Base-by-base conservation (phyloP, 176 grass and related monocot species). In the sorghum (Sorghum bicolor) region DNA sequence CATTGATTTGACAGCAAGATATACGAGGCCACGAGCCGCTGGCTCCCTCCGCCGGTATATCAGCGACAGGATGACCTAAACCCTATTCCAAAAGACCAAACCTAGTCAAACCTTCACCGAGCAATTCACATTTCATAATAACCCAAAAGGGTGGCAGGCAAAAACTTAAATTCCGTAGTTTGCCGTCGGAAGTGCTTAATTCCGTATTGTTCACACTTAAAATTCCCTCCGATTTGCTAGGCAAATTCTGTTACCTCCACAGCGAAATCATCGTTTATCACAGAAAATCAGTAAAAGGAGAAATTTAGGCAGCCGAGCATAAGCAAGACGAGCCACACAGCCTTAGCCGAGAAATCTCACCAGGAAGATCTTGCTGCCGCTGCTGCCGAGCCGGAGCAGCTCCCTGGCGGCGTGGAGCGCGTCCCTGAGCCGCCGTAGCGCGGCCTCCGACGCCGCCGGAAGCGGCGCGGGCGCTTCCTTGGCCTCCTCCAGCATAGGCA, bases 301-400 rank as follows among this genome's bases (percentile, higher is more conserved):
- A 67, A 89, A 78, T 38, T 80, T 37, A 67, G 76, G 37, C 15
- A 25, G 39, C n/a, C 37, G 33, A 5, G 33, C 3, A 1, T 12
- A 79, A 53, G 69, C 29, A 76, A 62, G 74, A 7, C 28, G 40
- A 44, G 65, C 5, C 60, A 63, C 25, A 72, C 32, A 76, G 26
- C 36, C 72, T 34, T 37, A 78, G 66, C 60, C 37, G 36, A 78
- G 44, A 83, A 60, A 71, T 41, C 91, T 39, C 89, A 98, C 96
- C 93, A 98, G 77, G 86, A 90, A 96, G 77, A 98, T 95, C 91
- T 94, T 98, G 85, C 96, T 98, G 20, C 96, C 96, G 77, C 80
- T 86, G 87, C 74, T 89, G 29, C 96, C 91, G 28, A 90, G 78
- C 53, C 81, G 87, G 74, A 99, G 91, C 39, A 99, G 90, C 26